Evolutionary conservation across 106 monocot species (phyloP).

Genomic region (Agapanthus africanus): DNA sequence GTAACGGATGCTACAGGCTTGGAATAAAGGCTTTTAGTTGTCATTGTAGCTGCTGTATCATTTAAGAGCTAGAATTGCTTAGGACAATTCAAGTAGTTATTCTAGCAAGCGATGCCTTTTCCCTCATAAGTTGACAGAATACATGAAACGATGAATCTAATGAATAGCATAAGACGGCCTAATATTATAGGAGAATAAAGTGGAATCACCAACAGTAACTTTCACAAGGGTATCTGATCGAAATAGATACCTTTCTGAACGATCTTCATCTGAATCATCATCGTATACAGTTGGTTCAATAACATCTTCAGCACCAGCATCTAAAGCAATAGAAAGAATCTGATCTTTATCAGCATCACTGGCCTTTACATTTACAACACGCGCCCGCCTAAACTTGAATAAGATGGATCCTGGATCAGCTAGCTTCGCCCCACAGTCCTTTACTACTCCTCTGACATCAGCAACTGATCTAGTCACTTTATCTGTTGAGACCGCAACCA

Average conservation of each 20-base stretch:
- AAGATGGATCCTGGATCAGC: conserved; percentile 91
- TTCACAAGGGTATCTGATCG: neutral
- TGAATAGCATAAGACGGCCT: neutral
- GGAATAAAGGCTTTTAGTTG: no score
- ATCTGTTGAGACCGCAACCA: conserved; percentile 89
- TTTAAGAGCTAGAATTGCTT: no score
- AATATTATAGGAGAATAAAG: neutral
- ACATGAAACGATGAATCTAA: neutral
- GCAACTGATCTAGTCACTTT: conserved; percentile 91
- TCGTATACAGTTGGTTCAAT: conserved; percentile 71
- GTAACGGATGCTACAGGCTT: no score
- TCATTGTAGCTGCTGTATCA: no score
- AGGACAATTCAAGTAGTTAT: neutral
- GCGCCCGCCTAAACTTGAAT: conserved; percentile 82
- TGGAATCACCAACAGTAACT: neutral
- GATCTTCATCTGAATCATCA: conserved; percentile 56
- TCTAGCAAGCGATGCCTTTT: neutral
- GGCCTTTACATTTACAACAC: conserved; percentile 75
- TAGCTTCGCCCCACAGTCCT: conserved; percentile 82
- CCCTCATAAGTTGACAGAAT: neutral
- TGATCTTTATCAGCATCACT: conserved; percentile 69
- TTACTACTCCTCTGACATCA: conserved; percentile 70
- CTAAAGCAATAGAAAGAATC: conserved; percentile 76
- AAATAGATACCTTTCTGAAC: conserved; percentile 53
- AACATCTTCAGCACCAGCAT: conserved; percentile 96